phyloP scores from a whole-genome alignment of 805 yeast species.

The Jamesozyma gamospora region DNA sequence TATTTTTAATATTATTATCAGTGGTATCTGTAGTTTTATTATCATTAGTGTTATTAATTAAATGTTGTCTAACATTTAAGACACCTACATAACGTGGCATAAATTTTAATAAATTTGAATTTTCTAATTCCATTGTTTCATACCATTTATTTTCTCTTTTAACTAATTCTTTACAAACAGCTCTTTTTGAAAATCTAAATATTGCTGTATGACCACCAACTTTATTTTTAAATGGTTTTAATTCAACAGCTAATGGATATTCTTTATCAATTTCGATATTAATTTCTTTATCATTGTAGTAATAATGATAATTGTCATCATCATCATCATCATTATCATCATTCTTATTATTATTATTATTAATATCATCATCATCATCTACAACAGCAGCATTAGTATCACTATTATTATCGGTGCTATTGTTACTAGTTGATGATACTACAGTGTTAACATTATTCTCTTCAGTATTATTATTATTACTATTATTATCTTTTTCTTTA shows the following conservation, averaged over 20 bases:
- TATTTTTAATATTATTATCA: conserved; percentile 10
- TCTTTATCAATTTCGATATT: conserved; percentile 28
- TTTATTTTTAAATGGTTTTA: conserved; percentile 83
- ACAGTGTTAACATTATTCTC: neutral
- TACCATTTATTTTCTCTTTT: conserved; percentile 88
- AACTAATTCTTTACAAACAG: conserved; percentile 88
- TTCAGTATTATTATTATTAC: neutral
- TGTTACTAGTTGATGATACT: too few relatives aligned
- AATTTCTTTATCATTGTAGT: conserved; percentile 11
- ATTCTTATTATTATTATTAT: conserved; percentile 4
- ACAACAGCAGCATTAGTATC: too few relatives aligned
- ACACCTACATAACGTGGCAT: conserved; percentile 96
- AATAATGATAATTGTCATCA: conserved; percentile 8
- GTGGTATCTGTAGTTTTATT: conserved; percentile 22
- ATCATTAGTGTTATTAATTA: conserved; percentile 6
- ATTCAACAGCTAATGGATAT: conserved; percentile 73
- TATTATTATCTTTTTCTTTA: neutral
- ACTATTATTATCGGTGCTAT: too few relatives aligned
- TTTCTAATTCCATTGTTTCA: conserved; percentile 73
- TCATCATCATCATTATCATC: conserved; percentile 3
- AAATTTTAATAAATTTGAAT: conserved; percentile 65
- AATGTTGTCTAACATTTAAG: conserved; percentile 73
- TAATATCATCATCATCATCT: neutral
- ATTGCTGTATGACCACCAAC: conserved; percentile 99
- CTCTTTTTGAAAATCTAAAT: conserved; percentile 79